Base-by-base conservation (phyloP, 208 protist genomes). In the Acanthamoeba polyphaga region DNA sequence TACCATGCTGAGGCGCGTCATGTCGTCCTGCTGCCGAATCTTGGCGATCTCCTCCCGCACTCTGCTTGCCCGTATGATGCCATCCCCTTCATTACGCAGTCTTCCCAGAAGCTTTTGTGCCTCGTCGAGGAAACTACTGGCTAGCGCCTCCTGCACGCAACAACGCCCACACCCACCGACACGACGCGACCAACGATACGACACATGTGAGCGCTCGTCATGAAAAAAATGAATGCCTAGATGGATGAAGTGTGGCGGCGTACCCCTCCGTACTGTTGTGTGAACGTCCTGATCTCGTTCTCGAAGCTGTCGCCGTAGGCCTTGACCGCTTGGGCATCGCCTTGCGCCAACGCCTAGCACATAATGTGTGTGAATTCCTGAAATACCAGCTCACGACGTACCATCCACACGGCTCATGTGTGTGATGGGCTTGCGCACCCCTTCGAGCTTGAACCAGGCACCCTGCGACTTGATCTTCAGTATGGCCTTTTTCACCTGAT, bases 1-100 rank as follows among this genome's bases (percentile, higher is more conserved):
- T 58, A 87, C 78, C 78, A 87, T 87, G 78, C n/a, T 87, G 49
- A 87, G 49, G 24, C 22, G 43, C 7, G 46, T 87, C 78, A 87
- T 87, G 78, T 87, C 78, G 22, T 62, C 24, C 46, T 62, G 78
- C 17, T 32, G 32, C 7, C 78, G 78, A 64, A 87, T 87, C 51
- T 55, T 29, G 43, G 22, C 4, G 78, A 87, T 87, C 32, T 17
- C 51, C 27, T 87, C 78, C 51, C 64, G 60, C n/a, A 87, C 78
- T 19, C 19, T 58, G 49, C 15, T 32, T 2, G 51, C 43, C 22
- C 51, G 78, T 3, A 87, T 27, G 22, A 87, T 62, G 24, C 6
- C 8, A 6, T 34, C 51, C 3, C 78, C 78, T 8, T 87, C 27
- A 0, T 10, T 6, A 12, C 43, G 15, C 5, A 87, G 24, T 24